phyloP scores from a whole-genome alignment of 768 basidiomycete genomes.

The Peribolospora baueri region DNA sequence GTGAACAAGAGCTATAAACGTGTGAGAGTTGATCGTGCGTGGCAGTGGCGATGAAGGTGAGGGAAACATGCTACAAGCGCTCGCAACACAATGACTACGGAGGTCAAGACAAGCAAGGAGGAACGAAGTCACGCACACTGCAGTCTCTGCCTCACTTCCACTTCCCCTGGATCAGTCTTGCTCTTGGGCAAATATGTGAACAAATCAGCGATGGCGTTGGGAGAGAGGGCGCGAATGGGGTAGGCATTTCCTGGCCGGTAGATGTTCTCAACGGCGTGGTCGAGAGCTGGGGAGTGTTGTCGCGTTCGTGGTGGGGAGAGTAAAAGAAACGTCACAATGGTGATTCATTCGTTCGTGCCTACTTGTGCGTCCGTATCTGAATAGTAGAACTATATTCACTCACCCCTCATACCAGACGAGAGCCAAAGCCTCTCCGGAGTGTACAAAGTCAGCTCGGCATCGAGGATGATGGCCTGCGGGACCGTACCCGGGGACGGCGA shows the following conservation, averaged over 20 bases:
- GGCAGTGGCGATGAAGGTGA: too few relatives aligned
- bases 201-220: slow-evolving; percentile 41
- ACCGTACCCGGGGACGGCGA: too few relatives aligned
- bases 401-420: slow-evolving; percentile 41
- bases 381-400: too few relatives aligned
- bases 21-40: too few relatives aligned
- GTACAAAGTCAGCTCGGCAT: slow-evolving; percentile 43
- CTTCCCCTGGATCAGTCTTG: slow-evolving; percentile 32
- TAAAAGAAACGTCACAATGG: background rate
- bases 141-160: slow-evolving; percentile 41
- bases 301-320: background rate
- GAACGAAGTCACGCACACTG: slow-evolving; percentile 5
- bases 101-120: too few relatives aligned
- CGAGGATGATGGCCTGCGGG: slow-evolving; percentile 37
- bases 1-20: too few relatives aligned
- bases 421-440: slow-evolving; percentile 57
- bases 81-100: too few relatives aligned
- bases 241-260: slow-evolving; percentile 33
- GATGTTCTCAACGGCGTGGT: slow-evolving; percentile 48
- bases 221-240: slow-evolving; percentile 40
- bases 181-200: slow-evolving; percentile 45
- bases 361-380: too few relatives aligned
- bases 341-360: too few relatives aligned
- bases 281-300: slow-evolving; percentile 25
- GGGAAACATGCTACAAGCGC: too few relatives aligned